Percentiles rank a stretch among this genome's conserved stretches.
Evolutionary conservation across 176 grass and related monocot genomes (phyloP).

Genomic region (Olyra latifolia): DNA sequence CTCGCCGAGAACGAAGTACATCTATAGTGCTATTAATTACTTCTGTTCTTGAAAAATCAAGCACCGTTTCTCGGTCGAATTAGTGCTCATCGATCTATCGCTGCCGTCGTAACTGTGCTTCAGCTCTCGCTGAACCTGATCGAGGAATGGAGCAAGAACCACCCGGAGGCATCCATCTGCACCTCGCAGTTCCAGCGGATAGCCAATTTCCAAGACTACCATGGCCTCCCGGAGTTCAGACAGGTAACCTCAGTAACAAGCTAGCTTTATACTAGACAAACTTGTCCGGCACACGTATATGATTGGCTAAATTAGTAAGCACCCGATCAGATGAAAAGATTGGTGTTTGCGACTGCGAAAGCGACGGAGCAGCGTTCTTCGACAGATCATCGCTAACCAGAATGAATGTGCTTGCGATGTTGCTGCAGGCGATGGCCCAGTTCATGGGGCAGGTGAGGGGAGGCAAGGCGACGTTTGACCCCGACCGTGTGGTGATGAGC

Average conservation of each 20-base stretch:
- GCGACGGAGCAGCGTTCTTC: slow-evolving; percentile 1
- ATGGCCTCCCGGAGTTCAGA: slow-evolving; percentile 73
- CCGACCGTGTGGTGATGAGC: slow-evolving; percentile 76
- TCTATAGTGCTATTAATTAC: too few relatives aligned
- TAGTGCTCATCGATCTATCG: background rate
- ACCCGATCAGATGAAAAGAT: background rate
- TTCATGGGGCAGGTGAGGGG: slow-evolving; percentile 90
- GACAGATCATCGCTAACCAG: background rate
- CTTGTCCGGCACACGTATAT: background rate
- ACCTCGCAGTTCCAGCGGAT: slow-evolving; percentile 57
- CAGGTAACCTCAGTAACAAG: slow-evolving; percentile 38
- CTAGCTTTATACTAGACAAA: background rate
- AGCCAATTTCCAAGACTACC: slow-evolving; percentile 96
- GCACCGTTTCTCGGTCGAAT: background rate
- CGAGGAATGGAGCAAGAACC: slow-evolving; percentile 65
- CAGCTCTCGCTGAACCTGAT: slow-evolving; percentile 80
- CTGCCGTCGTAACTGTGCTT: background rate
- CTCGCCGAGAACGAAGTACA: slow-evolving; percentile 81
- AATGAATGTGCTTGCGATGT: slow-evolving; percentile 15
- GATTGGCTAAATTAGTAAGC: background rate
- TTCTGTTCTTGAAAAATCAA: background rate
- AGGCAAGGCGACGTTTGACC: slow-evolving; percentile 59
- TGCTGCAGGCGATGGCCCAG: slow-evolving; percentile 79
- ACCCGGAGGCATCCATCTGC: slow-evolving; percentile 94
- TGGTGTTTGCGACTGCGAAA: background rate